Percentiles rank a stretch among this genome's conserved stretches.
Conservation (phyloP, 257 asterid genomes). For the Solanum chiquidenum region DNA sequence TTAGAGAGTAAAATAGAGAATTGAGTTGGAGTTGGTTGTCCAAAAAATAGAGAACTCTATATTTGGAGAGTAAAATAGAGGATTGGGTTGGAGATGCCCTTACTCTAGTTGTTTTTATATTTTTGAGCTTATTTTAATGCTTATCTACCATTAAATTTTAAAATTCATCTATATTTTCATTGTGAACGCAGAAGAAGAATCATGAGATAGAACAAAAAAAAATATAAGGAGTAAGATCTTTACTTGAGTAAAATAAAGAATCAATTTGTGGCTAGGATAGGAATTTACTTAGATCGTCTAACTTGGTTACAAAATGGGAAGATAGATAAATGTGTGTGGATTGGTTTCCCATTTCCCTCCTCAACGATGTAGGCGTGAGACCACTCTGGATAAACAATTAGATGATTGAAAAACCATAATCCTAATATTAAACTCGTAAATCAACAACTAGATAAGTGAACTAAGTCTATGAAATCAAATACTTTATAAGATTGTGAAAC, state of each 20-base stretch:
- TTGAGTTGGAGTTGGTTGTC: too few relatives aligned
- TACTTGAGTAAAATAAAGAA: neutral
- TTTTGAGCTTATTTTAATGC: neutral
- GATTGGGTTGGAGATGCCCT: too few relatives aligned
- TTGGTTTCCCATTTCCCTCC: rapidly evolving
- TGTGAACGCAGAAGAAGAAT: neutral
- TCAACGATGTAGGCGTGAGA: neutral
- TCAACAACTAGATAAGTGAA: neutral
- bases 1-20: too few relatives aligned
- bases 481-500: neutral
- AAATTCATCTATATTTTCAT: neutral
- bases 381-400: too few relatives aligned
- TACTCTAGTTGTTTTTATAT: too few relatives aligned
- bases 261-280: neutral
- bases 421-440: neutral
- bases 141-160: neutral
- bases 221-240: neutral
- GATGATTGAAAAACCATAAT: neutral
- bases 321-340: neutral
- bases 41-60: too few relatives aligned
- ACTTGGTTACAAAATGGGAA: neutral
- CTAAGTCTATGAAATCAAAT: neutral
- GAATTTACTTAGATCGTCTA: neutral
- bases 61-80: too few relatives aligned
- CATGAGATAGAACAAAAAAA: neutral